A percentile compares a stretch with the other conserved stretches of the same genome.
phyloP scores from a whole-genome alignment of 1,284 basidiomycete species.

The Lentinula novae-zelandiae region DNA sequence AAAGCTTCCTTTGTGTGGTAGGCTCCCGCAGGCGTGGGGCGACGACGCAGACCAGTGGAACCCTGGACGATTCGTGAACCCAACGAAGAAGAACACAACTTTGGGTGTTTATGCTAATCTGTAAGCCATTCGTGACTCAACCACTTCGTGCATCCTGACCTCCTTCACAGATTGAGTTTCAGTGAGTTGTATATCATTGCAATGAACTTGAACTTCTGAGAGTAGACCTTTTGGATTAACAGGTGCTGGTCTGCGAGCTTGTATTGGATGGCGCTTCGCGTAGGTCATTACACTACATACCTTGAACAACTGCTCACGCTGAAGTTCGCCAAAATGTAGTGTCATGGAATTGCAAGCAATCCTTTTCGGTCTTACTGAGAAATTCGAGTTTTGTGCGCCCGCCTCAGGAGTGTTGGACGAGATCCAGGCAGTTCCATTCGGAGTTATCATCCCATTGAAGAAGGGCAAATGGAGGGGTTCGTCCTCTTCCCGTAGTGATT shows the following conservation, averaged over 20 bases:
- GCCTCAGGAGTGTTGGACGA: constrained; percentile 16
- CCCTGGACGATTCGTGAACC: constrained; percentile 20
- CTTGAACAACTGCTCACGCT: background rate
- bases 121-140: constrained; percentile 9
- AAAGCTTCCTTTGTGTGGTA: background rate
- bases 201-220: background rate
- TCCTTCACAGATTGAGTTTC: constrained; percentile 11
- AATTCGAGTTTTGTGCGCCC: constrained; percentile 21
- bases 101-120: constrained; percentile 23
- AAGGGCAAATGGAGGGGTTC: constrained; percentile 15
- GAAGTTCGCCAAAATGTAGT: background rate
- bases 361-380: constrained; percentile 20
- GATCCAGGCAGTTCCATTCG: constrained; percentile 17
- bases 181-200: constrained; percentile 8
- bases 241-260: constrained; percentile 15
- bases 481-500: background rate
- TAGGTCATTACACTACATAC: background rate
- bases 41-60: constrained; percentile 25
- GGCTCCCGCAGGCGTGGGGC: constrained; percentile 19
- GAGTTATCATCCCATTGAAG: constrained; percentile 21
- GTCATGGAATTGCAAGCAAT: constrained; percentile 15
- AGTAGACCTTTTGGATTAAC: background rate
- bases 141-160: no score
- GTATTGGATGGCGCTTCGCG: constrained; percentile 6
- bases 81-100: constrained; percentile 1